Evolutionary conservation across 2,329 filamentous ascomycete genomes (phyloP).

Genomic region (Thelonectria blattea): DNA sequence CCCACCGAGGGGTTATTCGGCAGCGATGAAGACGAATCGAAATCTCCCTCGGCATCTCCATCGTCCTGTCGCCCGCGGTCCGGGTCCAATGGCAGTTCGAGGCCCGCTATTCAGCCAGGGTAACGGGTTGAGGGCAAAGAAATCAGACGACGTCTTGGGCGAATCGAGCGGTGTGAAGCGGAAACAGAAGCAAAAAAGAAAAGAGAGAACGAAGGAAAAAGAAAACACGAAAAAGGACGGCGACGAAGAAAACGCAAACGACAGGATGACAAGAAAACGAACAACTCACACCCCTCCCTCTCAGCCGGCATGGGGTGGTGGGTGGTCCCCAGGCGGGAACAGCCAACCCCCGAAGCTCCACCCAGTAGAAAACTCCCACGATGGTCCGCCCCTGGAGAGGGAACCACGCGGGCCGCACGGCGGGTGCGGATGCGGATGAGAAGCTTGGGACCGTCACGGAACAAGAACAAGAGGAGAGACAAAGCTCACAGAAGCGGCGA

Average conservation of each 20-base stretch:
- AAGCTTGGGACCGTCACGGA: neutral
- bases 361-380: constrained; percentile 23
- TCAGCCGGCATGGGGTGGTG: constrained; percentile 9
- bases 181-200: neutral
- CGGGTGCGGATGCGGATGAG: constrained; percentile 12
- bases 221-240: constrained; percentile 8
- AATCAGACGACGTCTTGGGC: constrained; percentile 12
- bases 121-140: neutral
- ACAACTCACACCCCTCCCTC: constrained; percentile 20
- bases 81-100: neutral
- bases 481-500: neutral
- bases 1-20: neutral
- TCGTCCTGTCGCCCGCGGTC: neutral
- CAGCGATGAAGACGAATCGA: neutral
- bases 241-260: constrained; percentile 20
- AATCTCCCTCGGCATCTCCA: neutral
- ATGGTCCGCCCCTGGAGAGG: constrained; percentile 9
- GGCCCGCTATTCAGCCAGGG: constrained; percentile 4
- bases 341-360: neutral
- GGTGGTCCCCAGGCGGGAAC: constrained; percentile 7
- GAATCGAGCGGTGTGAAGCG: neutral
- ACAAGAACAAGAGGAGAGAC: neutral
- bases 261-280: constrained; percentile 28
- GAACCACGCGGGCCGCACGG: constrained; percentile 15
- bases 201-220: constrained; percentile 6